Evolutionary conservation across 2,329 filamentous ascomycete species (phyloP), one percentile per base, ranked within the genome.

Genomic region (Exophiala calicioides): DNA sequence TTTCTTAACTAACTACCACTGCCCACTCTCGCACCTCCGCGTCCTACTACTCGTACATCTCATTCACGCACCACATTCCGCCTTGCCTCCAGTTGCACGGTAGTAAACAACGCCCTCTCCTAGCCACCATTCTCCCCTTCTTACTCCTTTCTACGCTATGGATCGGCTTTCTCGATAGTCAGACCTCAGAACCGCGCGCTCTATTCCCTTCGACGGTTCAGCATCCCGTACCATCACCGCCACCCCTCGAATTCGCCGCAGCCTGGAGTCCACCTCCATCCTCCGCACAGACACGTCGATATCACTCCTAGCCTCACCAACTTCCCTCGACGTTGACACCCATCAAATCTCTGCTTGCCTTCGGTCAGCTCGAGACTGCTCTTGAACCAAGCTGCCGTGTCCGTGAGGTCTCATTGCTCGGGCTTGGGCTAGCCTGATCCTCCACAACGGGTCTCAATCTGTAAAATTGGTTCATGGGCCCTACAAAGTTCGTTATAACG

Each of bases 201-300:
- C 38, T n/a, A 19, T 27, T 32, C 41, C 47, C 38, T 50, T 46
- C 33, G 47, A 35, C 24, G 42, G 36, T 35, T 40, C 42, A 50
- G 23, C 41, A 53, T 41, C n/a, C 42, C 34, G 26, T 45, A 45
- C 41, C 43, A 27, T 26, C 34, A 13, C 33, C 19, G 13, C 23
- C 18, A 35, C 18, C 52, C 44, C 44, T 41, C 44, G 38, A 43
- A 44, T 39, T 46, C 41, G 33, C 37, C 39, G 48, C 46, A 43
- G 46, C 43, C 47, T 45, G 39, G 47, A 45, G 39, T 36, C 41
- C 37, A 38, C 23, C 23, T 23, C 31, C 44, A 29, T 38, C 45
- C 34, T 44, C 32, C 52, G 52, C 52, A 55, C 52, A 52, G 52
- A 55, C 52, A 52, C 52, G 48, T 30, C 31, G 47, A 51, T 47